Evolutionary conservation across 805 yeast species (phyloP), one percentile per base, ranked within the genome.

Genomic region (Candida tammaniensis): DNA sequence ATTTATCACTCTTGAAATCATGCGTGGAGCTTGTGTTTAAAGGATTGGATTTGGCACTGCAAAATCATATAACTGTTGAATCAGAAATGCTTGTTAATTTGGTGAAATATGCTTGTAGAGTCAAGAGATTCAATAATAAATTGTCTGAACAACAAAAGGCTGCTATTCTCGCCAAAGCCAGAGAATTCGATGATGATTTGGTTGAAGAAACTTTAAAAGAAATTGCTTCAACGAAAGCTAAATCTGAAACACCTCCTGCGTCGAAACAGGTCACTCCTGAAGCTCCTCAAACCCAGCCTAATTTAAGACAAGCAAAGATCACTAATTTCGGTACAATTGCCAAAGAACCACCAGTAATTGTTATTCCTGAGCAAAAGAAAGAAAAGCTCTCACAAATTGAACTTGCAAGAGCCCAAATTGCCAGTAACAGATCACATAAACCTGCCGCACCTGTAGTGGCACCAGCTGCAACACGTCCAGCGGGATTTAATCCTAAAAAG

Each of bases 11-110:
- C 29, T 61, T 86, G 28, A 72, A 71, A 17, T 74, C 86, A 1
- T 86, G 96, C 65, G 89, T 86, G 5, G 70, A 72, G 16, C 63
- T 87, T 30, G 82, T 85, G 4, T 72, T 79, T 32, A 71, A 74
- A 27, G 78, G 86, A 0, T 66, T 87, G 29, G 84, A 80, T 44
- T 56, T 84, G 27, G 85, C 88, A 0, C 57, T 61, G 19, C 80
- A 76, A 25, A 61, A 79, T 24, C 51, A 70, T 9, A 66, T 82
- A 18, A 50, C 53, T 2, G 67, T 82, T 14, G 80, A 78, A 24
- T 69, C 66, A 3, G 65, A 64, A 1, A 65, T 85, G 30, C 67
- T 81, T 9, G 70, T 70, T 15, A 55, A 74, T 27, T 70, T 85
- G 49, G 79, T 82, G 0, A 76, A 72, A 37, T 77, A 80, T 48